phyloP scores from a whole-genome alignment of 1,284 basidiomycete genomes.

The Phenoliferia sp. region DNA sequence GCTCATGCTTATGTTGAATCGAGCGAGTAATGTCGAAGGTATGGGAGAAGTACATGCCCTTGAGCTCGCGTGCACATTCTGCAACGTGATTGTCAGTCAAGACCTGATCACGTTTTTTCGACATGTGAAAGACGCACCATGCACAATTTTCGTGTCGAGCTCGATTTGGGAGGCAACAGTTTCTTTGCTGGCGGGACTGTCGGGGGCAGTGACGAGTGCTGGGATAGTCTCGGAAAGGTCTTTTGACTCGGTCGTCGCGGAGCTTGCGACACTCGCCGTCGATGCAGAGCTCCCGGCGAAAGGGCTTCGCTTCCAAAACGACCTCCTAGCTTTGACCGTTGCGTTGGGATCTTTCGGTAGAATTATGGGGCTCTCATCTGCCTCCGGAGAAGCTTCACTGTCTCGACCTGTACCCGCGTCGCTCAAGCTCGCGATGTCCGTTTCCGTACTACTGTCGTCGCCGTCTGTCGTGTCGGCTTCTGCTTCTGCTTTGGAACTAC shows the following conservation, averaged over 20 bases:
- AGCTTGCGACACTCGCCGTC: neutral
- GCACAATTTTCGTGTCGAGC: constrained; percentile 64
- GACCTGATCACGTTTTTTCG: neutral
- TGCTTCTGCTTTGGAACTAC: constrained; percentile 47
- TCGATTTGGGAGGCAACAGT: constrained; percentile 50
- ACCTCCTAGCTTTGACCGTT: neutral
- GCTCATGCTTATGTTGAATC: constrained; percentile 46
- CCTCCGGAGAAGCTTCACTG: neutral
- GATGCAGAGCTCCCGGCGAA: neutral
- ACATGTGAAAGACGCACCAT: neutral
- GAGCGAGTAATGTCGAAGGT: constrained; percentile 50
- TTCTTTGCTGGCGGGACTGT: neutral
- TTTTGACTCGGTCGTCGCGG: neutral
- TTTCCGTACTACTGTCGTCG: constrained; percentile 49
- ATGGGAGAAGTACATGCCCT: constrained; percentile 67
- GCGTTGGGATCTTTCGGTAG: neutral
- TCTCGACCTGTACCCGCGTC: neutral
- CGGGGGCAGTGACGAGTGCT: neutral
- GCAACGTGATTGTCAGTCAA: neutral
- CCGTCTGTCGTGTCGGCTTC: no score
- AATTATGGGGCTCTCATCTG: neutral
- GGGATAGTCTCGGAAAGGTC: neutral
- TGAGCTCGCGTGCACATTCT: constrained; percentile 65
- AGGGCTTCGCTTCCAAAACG: neutral
- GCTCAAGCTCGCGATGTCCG: constrained; percentile 37